phyloP scores from a whole-genome alignment of 2,329 filamentous ascomycete genomes.

The Colletotrichum gigasporum region DNA sequence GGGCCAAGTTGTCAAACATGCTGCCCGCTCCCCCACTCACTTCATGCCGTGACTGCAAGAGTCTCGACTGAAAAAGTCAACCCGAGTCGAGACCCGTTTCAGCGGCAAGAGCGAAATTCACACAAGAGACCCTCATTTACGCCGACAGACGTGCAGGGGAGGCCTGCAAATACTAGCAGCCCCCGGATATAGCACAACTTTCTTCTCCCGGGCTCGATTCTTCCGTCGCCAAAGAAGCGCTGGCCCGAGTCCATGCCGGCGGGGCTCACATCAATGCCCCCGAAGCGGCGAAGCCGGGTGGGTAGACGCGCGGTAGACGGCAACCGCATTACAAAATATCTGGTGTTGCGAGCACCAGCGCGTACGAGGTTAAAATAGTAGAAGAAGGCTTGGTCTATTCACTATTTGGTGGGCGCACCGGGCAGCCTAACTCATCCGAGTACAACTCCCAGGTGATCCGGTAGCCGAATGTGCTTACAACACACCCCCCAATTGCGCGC shows the following conservation, averaged over 20 bases:
- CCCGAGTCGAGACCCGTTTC: constrained; percentile 22
- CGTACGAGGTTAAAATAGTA: too few species aligned
- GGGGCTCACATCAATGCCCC: constrained; percentile 1
- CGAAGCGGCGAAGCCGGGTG: constrained; percentile 11
- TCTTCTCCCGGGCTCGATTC: neutral
- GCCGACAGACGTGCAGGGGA: constrained; percentile 4
- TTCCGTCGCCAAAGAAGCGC: neutral
- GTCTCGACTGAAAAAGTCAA: constrained; percentile 16
- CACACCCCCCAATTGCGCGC: too few species aligned
- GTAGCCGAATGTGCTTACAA: too few species aligned
- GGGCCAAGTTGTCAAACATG: constrained; percentile 2
- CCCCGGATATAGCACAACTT: neutral
- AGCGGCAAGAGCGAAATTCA: constrained; percentile 3
- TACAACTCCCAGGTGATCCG: too few species aligned
- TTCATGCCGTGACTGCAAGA: constrained; percentile 16
- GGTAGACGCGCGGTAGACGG: constrained; percentile 1
- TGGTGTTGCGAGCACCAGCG: too few species aligned
- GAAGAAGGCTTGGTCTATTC: too few species aligned
- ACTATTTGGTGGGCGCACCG: too few species aligned
- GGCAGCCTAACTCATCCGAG: too few species aligned
- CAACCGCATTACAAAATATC: constrained; percentile 13
- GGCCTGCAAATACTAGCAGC: constrained; percentile 13
- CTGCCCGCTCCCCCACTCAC: neutral
- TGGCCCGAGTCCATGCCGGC: constrained; percentile 1
- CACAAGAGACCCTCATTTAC: constrained; percentile 2